Conservation (phyloP, 164 flowering plant species). For the Echeveria elegans region DNA sequence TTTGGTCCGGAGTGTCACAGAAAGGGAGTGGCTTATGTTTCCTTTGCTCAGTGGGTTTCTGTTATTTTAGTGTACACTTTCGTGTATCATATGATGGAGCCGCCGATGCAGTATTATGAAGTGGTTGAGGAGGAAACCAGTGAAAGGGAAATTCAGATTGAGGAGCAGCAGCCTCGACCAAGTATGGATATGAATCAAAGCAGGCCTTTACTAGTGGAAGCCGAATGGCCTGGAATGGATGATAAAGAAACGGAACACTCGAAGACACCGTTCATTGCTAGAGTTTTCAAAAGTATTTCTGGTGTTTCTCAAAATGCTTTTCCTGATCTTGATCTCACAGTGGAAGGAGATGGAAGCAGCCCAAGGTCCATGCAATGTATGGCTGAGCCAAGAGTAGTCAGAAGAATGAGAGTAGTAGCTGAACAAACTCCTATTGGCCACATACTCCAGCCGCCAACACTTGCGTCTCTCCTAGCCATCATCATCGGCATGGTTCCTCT, state of each 20-base stretch:
- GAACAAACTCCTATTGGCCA: constrained; percentile 69
- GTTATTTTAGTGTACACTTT: constrained; percentile 75
- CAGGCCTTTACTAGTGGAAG: constrained; percentile 73
- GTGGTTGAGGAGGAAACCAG: constrained; percentile 27
- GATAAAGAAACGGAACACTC: constrained; percentile 73
- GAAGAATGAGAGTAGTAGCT: constrained; percentile 69
- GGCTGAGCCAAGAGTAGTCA: constrained; percentile 68
- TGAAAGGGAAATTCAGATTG: constrained; percentile 19
- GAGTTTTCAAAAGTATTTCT: constrained; percentile 45
- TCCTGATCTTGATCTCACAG: constrained; percentile 39
- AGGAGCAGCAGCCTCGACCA: constrained; percentile 17
- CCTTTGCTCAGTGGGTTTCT: constrained; percentile 86
- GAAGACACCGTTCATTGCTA: constrained; percentile 69
- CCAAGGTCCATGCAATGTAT: constrained; percentile 57
- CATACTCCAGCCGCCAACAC: constrained; percentile 84
- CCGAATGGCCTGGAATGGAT: constrained; percentile 90
- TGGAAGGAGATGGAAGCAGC: constrained; percentile 27
- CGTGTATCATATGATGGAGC: constrained; percentile 98
- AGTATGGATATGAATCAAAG: constrained; percentile 25
- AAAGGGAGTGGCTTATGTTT: constrained; percentile 74
- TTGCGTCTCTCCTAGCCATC: constrained; percentile 76
- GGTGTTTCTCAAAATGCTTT: constrained; percentile 29
- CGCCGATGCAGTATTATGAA: constrained; percentile 72
- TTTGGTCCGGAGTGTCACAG: constrained; percentile 62
- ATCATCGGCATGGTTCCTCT: constrained; percentile 62